phyloP scores from a whole-genome alignment of 306 rosid species.

The Gynostemma pentaphyllum region DNA sequence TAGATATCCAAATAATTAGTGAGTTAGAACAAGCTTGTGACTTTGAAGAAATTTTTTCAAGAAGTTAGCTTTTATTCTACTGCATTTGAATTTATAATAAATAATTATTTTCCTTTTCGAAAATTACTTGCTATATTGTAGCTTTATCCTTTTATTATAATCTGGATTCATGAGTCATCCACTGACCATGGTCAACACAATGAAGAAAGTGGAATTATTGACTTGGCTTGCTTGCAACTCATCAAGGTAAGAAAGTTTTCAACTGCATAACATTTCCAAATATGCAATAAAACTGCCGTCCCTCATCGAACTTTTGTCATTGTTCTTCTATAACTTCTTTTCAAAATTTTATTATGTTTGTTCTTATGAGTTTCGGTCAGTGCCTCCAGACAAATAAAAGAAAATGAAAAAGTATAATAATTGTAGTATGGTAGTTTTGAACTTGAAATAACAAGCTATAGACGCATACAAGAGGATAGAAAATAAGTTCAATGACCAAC shows the following conservation, averaged over 20 bases:
- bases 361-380: background rate
- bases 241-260: background rate
- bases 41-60: background rate
- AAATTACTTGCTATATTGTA: too few relatives aligned
- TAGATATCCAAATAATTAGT: background rate
- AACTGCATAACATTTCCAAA: conserved; percentile 1
- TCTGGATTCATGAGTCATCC: background rate
- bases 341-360: background rate
- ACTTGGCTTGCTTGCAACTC: background rate
- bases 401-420: background rate
- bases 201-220: background rate
- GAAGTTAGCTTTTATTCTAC: background rate
- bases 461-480: background rate
- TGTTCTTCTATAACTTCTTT: background rate
- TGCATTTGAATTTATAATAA: too few relatives aligned
- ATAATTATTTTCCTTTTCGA: too few relatives aligned
- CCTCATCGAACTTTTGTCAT: background rate
- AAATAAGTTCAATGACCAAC: background rate
- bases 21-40: background rate
- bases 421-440: background rate
- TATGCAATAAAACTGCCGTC: background rate
- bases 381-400: background rate
- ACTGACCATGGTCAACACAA: background rate
- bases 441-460: background rate
- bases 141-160: too few relatives aligned